Base-by-base conservation (phyloP, 331 rosid species). In the Quercus tomentella region DNA sequence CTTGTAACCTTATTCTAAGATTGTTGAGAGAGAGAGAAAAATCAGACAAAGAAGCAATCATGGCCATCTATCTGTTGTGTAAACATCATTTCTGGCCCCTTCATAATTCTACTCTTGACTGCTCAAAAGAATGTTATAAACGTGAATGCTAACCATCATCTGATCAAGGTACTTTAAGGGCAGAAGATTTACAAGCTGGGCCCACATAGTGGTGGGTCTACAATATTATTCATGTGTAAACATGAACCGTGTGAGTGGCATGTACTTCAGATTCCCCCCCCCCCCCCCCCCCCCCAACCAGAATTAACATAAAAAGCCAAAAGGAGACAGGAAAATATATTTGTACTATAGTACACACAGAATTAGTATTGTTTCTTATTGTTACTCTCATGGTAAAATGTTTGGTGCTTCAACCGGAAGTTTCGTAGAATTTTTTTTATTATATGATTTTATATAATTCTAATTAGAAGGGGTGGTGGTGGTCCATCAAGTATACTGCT, bases 401-500 rank as follows among this genome's bases (percentile, higher is more conserved):
- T 81, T 81, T 76, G 76, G 79, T 82, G 91, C 87, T 88, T 89
- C 79, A 60, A 30, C 73, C 57, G 80, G 82, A 91, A 87, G 93
- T 82, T 76, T 86, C 77, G 5, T 77, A 56, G 67, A 73, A 26
- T 61, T 77, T 37, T 41, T 75, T 14, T 65, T 31, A 31, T 60
- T 62, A 80, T 71, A 82, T 81, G 77, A 83, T 78, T 80, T 78
- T 75, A 68, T 26, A 67, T 79, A 79, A 74, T 81, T 70, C 56
- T 86, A 77, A 92, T 86, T 89, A 93, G 78, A 85, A 85, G 86
- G 82, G 87, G 85, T 79, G 91, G 92, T 90, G 92, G 94, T 86
- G 98, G 96, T 90, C 98, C 97, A 90, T 94, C 87, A 76, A 90
- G 88, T 89, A 88, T 84, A 84, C 86, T 83, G 90, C 78, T 89